Evolutionary conservation across 2,329 filamentous ascomycete genomes (phyloP).

Genomic region (Aspergillus bombycis): DNA sequence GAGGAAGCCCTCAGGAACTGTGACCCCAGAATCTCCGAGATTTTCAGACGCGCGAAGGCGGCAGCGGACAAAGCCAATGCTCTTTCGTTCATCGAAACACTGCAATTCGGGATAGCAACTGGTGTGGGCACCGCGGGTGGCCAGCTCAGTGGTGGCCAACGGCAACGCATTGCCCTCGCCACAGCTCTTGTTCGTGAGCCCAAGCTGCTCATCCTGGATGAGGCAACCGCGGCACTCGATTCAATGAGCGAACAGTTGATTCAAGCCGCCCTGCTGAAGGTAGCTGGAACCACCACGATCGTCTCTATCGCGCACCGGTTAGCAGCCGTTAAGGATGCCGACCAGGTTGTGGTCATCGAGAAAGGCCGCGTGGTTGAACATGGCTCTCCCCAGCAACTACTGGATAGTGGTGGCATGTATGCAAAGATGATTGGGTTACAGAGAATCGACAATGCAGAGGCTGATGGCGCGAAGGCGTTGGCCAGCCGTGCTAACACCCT

Average conservation of each 20-base stretch:
- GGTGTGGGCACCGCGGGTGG: slow-evolving; percentile 40
- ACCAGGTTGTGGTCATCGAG: slow-evolving; percentile 43
- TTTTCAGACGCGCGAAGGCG: slow-evolving; percentile 30
- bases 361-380: slow-evolving; percentile 37
- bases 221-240: slow-evolving; percentile 42
- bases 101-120: slow-evolving; percentile 29
- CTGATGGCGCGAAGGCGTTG: too few species aligned
- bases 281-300: slow-evolving; percentile 34
- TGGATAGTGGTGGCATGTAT: slow-evolving; percentile 45
- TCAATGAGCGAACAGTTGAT: slow-evolving; percentile 40
- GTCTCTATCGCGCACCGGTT: slow-evolving; percentile 43
- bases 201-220: slow-evolving; percentile 64
- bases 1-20: slow-evolving; percentile 25
- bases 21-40: slow-evolving; percentile 31
- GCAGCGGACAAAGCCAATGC: slow-evolving; percentile 34
- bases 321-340: slow-evolving; percentile 39
- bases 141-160: slow-evolving; percentile 66
- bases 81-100: slow-evolving; percentile 29
- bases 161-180: slow-evolving; percentile 89
- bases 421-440: slow-evolving; percentile 57
- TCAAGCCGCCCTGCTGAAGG: slow-evolving; percentile 34
- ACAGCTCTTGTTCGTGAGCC: slow-evolving; percentile 83
- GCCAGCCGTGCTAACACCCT: too few species aligned
- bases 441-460: slow-evolving; percentile 22
- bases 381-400: slow-evolving; percentile 37